Base-by-base conservation (phyloP, 1,139 yeast genomes). In the Sugiyamaella neomexicana region DNA sequence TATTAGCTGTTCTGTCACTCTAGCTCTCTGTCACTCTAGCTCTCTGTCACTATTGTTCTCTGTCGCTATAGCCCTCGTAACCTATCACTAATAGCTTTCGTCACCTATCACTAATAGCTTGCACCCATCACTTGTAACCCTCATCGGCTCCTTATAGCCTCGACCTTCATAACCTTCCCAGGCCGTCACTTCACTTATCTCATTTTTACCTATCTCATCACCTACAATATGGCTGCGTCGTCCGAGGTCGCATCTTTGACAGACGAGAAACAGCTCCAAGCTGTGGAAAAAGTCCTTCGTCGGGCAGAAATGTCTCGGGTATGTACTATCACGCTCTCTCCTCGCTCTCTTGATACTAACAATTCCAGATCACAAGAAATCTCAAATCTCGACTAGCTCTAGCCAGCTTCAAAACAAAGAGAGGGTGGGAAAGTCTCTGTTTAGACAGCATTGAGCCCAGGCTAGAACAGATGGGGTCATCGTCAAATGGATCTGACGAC, bases 341-440 rank as follows among this genome's bases (percentile, higher is more conserved):
- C n/a, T n/a, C n/a, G n/a, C n/a, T n/a, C n/a, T n/a, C n/a, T n/a
- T n/a, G n/a, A n/a, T n/a, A n/a, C n/a, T n/a, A n/a, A n/a, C n/a
- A n/a, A n/a, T 17, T 40, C 41, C 38, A 65, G 61, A 65, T 75
- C 48, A 71, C 78, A 15, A 67, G 75, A 34, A 68, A 70, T 50
- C 66, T 75, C 39, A 74, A 74, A 55, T 67, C 71, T 41, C 65
- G 78, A 31, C 68, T 75, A 34, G 75, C 74, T 15, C 60, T 72
- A 41, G 78, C 78, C 4, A 66, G 74, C 27, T 69, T 67, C 66
- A 74, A 75, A 59, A 67, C 77, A 36, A 67, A 69, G 54, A 64
- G 74, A 13, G 76, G 75, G n/a, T 70, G 74, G 72, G 72, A 70
- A 57, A 66, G 68, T 54, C 63, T 72, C 44, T 63, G 67, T 29